Conservation (phyloP, 805 yeast genomes). For the Saccharomycopsis javanensis region DNA sequence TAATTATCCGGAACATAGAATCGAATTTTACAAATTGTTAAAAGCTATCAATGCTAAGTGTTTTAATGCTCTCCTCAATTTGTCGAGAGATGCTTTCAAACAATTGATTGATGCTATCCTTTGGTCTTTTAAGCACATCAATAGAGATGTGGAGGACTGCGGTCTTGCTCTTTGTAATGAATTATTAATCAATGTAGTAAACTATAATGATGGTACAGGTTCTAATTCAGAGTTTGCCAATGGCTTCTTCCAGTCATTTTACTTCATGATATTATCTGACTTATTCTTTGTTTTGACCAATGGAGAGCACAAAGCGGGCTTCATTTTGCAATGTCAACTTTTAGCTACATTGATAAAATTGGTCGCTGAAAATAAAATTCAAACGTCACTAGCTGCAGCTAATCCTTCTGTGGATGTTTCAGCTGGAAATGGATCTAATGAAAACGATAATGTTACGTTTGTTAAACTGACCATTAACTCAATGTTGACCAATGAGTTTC, state of each 20-base stretch:
- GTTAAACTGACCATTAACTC: constrained; percentile 73
- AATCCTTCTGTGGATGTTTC: constrained; percentile 53
- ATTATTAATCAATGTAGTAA: constrained; percentile 74
- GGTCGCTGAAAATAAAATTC: constrained; percentile 66
- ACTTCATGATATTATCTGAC: constrained; percentile 82
- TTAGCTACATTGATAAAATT: constrained; percentile 75
- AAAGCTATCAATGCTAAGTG: constrained; percentile 80
- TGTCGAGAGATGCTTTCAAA: constrained; percentile 89
- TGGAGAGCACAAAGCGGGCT: constrained; percentile 96
- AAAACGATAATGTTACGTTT: constrained; percentile 75
- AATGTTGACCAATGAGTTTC: constrained; percentile 82
- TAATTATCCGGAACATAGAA: constrained; percentile 96
- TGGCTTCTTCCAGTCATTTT: constrained; percentile 81
- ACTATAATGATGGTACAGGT: constrained; percentile 20
- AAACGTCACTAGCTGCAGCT: constrained; percentile 68
- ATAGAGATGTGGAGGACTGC: constrained; percentile 90
- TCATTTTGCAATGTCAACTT: constrained; percentile 75
- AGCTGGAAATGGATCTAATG: constrained; percentile 73
- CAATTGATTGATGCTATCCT: constrained; percentile 85
- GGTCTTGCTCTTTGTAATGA: constrained; percentile 82
- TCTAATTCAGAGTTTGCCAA: constrained; percentile 41
- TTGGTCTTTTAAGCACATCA: constrained; percentile 98
- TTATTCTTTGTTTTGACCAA: constrained; percentile 91
- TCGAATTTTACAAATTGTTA: constrained; percentile 84
- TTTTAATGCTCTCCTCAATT: constrained; percentile 74